Conservation (phyloP, 2,329 filamentous ascomycete species). For the Thelonectria discophora region DNA sequence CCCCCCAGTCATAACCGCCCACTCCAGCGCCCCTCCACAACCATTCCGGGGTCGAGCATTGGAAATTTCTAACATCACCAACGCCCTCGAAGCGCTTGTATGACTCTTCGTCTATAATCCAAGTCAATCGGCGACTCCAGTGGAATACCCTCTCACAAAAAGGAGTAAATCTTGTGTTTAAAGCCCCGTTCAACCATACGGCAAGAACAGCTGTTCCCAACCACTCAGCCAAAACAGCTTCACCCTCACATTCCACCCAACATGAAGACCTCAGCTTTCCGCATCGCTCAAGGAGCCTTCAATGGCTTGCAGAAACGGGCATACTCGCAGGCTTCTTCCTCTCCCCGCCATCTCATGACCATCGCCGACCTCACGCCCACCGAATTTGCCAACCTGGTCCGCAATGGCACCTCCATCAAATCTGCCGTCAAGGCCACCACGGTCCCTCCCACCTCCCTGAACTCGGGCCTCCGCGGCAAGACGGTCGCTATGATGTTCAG, state of each 20-base stretch:
- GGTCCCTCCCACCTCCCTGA: slow-evolving; percentile 61
- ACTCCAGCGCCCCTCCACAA: slow-evolving; percentile 21
- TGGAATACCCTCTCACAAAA: neutral
- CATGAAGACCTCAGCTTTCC: slow-evolving; percentile 49
- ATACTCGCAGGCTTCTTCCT: slow-evolving; percentile 51
- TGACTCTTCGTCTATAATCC: slow-evolving; percentile 15
- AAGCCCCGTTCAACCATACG: neutral
- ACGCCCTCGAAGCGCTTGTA: slow-evolving; percentile 20
- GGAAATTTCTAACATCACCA: slow-evolving; percentile 31
- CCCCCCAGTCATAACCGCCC: neutral
- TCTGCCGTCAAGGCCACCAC: slow-evolving; percentile 74
- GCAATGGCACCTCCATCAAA: slow-evolving; percentile 83
- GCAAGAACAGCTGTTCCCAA: neutral
- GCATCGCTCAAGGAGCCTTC: slow-evolving; percentile 46
- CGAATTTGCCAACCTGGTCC: slow-evolving; percentile 84
- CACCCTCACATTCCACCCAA: slow-evolving; percentile 19
- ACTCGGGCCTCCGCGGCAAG: slow-evolving; percentile 73
- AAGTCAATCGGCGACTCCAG: slow-evolving; percentile 4
- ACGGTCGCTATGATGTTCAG: slow-evolving; percentile 96
- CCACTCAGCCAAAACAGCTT: neutral
- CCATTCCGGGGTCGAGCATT: slow-evolving; percentile 33
- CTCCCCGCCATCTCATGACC: slow-evolving; percentile 87
- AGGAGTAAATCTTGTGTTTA: neutral
- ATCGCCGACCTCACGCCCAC: slow-evolving; percentile 83
- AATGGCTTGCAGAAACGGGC: slow-evolving; percentile 53